A percentile compares a stretch with the other conserved stretches of the same genome.
These are phyloP conservation scores for Kwoniella pini DNA, from an alignment of 768 basidiomycete genomes.

Conservation along the genomic window DNA sequence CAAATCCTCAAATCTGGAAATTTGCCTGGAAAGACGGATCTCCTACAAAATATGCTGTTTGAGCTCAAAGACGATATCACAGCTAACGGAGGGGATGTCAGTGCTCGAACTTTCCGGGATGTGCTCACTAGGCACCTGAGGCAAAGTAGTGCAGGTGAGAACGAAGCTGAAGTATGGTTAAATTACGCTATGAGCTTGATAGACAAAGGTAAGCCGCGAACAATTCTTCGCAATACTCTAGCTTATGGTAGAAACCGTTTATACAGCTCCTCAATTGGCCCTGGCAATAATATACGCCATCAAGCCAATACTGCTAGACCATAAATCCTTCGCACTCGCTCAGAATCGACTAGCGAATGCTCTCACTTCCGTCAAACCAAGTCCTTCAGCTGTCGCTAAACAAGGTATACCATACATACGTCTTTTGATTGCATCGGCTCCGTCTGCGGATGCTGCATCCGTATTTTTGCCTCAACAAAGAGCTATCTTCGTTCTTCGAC, in stretches of 20 bases:
- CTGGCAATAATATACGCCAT: constrained; percentile 68
- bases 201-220: constrained; percentile 63
- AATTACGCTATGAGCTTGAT: constrained; percentile 67
- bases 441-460: constrained; percentile 73
- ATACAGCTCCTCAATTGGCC: constrained; percentile 69
- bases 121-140: constrained; percentile 64
- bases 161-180: constrained; percentile 78
- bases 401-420: constrained; percentile 71
- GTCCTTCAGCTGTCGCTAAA: constrained; percentile 62
- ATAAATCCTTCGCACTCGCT: constrained; percentile 56
- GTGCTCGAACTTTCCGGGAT: constrained; percentile 63
- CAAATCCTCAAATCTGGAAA: constrained; percentile 19
- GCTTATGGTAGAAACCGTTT: constrained; percentile 1
- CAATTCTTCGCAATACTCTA: too few relatives aligned
- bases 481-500: constrained; percentile 82
- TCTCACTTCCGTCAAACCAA: constrained; percentile 63
- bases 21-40: constrained; percentile 13
- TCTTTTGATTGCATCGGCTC: constrained; percentile 70
- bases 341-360: constrained; percentile 88
- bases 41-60: constrained; percentile 29
- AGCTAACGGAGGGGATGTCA: constrained; percentile 41
- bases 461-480: constrained; percentile 81
- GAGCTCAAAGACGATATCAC: constrained; percentile 20
- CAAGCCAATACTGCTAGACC: constrained; percentile 65
- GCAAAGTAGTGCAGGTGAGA: constrained; percentile 61